phyloP scores from a whole-genome alignment of 305 asterid genomes.

The Plantago rigida region DNA sequence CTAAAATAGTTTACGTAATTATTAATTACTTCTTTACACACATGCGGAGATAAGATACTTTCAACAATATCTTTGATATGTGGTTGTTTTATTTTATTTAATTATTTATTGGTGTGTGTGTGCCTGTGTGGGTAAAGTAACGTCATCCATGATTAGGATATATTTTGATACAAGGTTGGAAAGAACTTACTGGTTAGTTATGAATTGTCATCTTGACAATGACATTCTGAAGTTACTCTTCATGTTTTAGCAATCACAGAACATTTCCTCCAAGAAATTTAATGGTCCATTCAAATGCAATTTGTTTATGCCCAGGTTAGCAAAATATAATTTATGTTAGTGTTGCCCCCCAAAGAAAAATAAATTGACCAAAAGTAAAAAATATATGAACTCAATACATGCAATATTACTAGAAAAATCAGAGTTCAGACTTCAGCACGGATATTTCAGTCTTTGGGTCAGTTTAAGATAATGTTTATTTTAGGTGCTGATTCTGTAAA shows the following conservation, averaged over 20 bases:
- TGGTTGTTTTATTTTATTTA: no score
- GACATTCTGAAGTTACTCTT: background rate
- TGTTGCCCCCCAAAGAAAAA: background rate
- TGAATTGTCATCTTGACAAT: background rate
- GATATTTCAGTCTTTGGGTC: background rate
- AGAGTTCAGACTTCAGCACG: background rate
- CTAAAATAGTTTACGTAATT: background rate
- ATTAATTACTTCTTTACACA: background rate
- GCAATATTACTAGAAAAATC: no score
- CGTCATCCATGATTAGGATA: background rate
- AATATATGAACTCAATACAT: no score
- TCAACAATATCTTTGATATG: no score
- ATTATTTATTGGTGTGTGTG: no score
- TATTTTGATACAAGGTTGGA: background rate
- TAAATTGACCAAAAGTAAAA: no score
- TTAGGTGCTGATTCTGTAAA: no score
- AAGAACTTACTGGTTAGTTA: no score
- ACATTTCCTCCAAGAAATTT: no score
- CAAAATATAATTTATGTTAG: background rate
- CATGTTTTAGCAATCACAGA: background rate
- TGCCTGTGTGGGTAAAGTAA: no score
- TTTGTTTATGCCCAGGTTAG: background rate
- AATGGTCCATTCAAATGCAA: no score
- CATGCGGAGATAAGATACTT: no score
- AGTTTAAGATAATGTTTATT: background rate